A percentile compares a stretch with the other conserved stretches of the same genome.
These are phyloP conservation scores for Tolypocladium inflatum DNA, from an alignment of 2,329 filamentous ascomycete genomes.

Conservation along the genomic window DNA sequence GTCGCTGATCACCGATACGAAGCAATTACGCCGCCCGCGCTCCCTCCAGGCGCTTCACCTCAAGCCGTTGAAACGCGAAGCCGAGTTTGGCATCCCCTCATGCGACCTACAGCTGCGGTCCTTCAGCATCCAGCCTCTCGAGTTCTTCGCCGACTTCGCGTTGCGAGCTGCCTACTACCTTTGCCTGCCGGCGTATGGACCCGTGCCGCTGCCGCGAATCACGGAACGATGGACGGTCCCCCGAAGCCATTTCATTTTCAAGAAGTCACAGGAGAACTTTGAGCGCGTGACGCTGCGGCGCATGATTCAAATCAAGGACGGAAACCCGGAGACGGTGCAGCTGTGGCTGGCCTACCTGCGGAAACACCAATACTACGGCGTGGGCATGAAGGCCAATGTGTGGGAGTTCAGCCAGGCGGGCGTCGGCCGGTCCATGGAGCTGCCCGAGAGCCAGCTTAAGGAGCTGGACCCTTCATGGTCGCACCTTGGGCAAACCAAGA, in stretches of 20 bases:
- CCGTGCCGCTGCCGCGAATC: slow-evolving; percentile 76
- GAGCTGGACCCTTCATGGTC: slow-evolving; percentile 43
- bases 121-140: slow-evolving; percentile 80
- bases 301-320: slow-evolving; percentile 87
- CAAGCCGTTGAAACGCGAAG: slow-evolving; percentile 66
- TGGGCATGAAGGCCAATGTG: slow-evolving; percentile 97
- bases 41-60: slow-evolving; percentile 81
- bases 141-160: slow-evolving; percentile 92
- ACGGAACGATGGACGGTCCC: slow-evolving; percentile 93
- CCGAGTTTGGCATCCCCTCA: slow-evolving; percentile 68
- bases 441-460: slow-evolving; percentile 12
- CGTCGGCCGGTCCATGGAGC: slow-evolving; percentile 14
- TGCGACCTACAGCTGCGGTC: slow-evolving; percentile 91
- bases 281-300: slow-evolving; percentile 81
- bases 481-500: slow-evolving; percentile 43
- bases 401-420: slow-evolving; percentile 76
- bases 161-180: slow-evolving; percentile 92
- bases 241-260: slow-evolving; percentile 81
- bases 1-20: not conserved
- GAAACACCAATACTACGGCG: slow-evolving; percentile 89
- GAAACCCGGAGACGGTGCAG: slow-evolving; percentile 78
- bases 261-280: slow-evolving; percentile 97
- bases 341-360: slow-evolving; percentile 86
- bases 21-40: slow-evolving; percentile 53
- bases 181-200: slow-evolving; percentile 74